Evolutionary conservation across 768 basidiomycete species (phyloP).

Genomic region (Mycena sanguinolenta): DNA sequence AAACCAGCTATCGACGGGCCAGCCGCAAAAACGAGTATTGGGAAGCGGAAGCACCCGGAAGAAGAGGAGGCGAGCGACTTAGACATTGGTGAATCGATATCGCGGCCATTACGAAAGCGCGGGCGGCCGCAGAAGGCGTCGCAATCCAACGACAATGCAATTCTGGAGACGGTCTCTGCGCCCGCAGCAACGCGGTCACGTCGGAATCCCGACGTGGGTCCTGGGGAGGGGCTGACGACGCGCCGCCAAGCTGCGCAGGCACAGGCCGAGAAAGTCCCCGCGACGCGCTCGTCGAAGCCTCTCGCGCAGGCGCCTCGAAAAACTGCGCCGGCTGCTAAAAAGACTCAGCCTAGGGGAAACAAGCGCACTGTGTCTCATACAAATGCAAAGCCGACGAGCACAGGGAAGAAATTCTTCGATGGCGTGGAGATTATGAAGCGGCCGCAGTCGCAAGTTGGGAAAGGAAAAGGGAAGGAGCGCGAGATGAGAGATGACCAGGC

Average conservation of each 20-base stretch:
- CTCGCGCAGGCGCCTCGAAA: constrained; percentile 10
- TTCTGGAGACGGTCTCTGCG: not conserved
- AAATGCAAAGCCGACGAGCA: too few species aligned
- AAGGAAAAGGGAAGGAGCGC: constrained; percentile 23
- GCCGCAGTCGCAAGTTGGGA: constrained; percentile 13
- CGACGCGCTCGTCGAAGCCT: constrained; percentile 22
- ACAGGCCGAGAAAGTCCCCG: constrained; percentile 8
- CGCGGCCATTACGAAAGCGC: constrained; percentile 14
- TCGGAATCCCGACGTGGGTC: not conserved
- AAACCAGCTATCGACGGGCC: not conserved
- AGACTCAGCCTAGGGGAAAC: not conserved
- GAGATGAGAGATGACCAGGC: not conserved
- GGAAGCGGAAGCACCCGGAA: constrained; percentile 30
- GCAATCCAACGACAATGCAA: not conserved
- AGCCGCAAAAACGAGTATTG: not conserved
- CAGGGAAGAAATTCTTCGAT: constrained; percentile 18
- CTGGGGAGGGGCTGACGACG: constrained; percentile 12
- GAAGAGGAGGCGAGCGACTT: not conserved
- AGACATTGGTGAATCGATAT: not conserved
- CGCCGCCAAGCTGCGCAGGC: constrained; percentile 23
- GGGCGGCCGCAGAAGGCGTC: constrained; percentile 12
- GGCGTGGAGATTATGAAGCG: constrained; percentile 28
- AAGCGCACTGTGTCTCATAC: not conserved
- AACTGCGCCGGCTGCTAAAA: not conserved
- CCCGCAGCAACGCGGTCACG: not conserved